Base-by-base conservation (phyloP, 345 rosid genomes). In the Salix arbutifolia region DNA sequence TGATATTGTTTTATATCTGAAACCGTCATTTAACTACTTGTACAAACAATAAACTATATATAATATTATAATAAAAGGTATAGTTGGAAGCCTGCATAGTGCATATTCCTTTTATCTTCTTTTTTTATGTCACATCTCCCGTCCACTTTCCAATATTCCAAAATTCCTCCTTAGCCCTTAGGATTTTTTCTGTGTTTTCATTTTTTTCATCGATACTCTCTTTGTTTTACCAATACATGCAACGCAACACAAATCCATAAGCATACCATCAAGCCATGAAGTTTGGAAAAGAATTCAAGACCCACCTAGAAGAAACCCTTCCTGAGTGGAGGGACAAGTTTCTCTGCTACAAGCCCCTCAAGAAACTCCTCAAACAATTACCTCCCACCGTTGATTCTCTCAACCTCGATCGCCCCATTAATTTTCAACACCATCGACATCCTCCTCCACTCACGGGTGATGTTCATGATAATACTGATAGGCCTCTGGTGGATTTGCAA, bases 281-380 rank as follows among this genome's bases (percentile, higher is more conserved):
- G 85, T 92, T 94, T 78, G 97, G 98, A 12, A 91, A 94, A 76
- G 98, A 94, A 73, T 92, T 94, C 88, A 90, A 83, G 46, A 91
- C 90, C 77, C 97, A 94, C 80, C 89, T 94, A 70, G 94, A 91
- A 88, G 97, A 94, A 74, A 92, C 94, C 23, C 83, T 94, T 42
- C 98, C 98, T 2, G 97, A 86, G 82, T 94, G 97, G 98, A 89
- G 97, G 79, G 98, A 92, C 86, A 94, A 94, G 86, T 92, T 94
- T 85, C 96, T 94, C 62, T 89, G 94, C 82, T 94, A 94, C 84
- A 92, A 94, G 72, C 97, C 93, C 77, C 85, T 94, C 71, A 94
- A 94, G 81, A 91, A 91, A 80, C 92, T 94, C 82, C 92, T 92
- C 79, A 91, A 94, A 78, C 79, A 85, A 65, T 74, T 87, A 80